Evolutionary conservation across 768 basidiomycete species (phyloP).

Genomic region (Pleurotus platypus): DNA sequence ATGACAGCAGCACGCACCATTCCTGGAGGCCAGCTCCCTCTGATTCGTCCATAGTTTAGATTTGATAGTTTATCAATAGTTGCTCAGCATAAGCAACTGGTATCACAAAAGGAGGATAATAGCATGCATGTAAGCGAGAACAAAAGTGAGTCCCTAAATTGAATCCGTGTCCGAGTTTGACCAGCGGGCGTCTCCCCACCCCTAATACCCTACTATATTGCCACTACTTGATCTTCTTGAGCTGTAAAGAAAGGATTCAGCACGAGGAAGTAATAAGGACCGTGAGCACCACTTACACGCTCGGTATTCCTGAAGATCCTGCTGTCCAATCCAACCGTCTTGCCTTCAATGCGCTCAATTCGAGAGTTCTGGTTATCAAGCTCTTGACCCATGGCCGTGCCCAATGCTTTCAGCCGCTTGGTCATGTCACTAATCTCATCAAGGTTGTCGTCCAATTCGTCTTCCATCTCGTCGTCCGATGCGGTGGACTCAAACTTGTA

Average conservation of each 20-base stretch:
- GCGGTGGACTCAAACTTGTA: conserved; percentile 91
- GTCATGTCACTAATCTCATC: conserved; percentile 80
- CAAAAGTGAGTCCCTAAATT: background rate
- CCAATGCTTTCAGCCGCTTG: conserved; percentile 74
- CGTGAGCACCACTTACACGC: conserved; percentile 44
- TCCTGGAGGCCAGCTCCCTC: background rate
- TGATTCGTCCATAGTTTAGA: background rate
- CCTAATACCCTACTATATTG: background rate
- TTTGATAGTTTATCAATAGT: too few relatives aligned
- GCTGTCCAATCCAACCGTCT: conserved; percentile 73
- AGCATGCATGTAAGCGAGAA: background rate
- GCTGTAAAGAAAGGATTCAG: conserved; percentile 31
- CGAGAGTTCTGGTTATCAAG: conserved; percentile 83
- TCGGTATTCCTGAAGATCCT: conserved; percentile 81
- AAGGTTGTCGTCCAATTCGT: conserved; percentile 90
- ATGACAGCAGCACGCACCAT: background rate
- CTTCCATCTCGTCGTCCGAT: conserved; percentile 92
- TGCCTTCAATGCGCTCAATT: conserved; percentile 72
- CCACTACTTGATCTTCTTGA: conserved; percentile 57
- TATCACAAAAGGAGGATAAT: background rate
- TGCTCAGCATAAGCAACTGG: too few relatives aligned
- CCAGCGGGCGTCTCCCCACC: too few relatives aligned
- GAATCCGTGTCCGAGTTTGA: too few relatives aligned
- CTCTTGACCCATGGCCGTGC: conserved; percentile 82
- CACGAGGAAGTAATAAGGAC: background rate